Evolutionary conservation across 164 flowering plant species (phyloP).

Genomic region (Chimonanthus praecox): DNA sequence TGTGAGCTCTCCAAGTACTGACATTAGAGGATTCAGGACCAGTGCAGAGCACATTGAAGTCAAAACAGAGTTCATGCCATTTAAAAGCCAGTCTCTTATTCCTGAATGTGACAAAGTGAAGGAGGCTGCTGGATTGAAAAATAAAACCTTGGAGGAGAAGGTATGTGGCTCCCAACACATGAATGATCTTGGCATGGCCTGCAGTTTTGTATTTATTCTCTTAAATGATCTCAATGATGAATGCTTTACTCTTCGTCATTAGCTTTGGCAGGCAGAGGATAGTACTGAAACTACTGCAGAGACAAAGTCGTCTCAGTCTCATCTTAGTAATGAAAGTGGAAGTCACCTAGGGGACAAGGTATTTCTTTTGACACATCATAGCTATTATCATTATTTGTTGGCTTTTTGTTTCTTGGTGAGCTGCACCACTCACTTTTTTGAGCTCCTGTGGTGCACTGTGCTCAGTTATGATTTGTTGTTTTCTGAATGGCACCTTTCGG

Average conservation of each 20-base stretch:
- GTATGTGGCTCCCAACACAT: neutral
- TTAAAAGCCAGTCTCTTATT: slow-evolving; percentile 20
- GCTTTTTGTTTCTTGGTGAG: neutral
- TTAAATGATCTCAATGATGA: neutral
- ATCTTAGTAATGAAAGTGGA: slow-evolving; percentile 9
- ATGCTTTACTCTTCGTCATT: neutral
- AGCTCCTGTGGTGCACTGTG: neutral
- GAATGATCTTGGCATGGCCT: neutral
- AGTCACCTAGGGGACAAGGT: slow-evolving; percentile 36
- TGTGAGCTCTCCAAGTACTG: slow-evolving; percentile 32
- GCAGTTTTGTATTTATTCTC: neutral
- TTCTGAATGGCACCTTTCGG: neutral
- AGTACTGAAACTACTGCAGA: slow-evolving; percentile 11
- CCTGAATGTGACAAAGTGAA: slow-evolving; percentile 15
- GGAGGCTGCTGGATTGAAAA: slow-evolving; percentile 11
- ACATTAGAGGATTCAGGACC: slow-evolving; percentile 25
- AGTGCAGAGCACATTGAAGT: slow-evolving; percentile 25
- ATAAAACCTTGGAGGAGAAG: slow-evolving; percentile 15
- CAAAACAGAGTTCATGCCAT: slow-evolving; percentile 12
- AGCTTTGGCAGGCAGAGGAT: slow-evolving; percentile 13
- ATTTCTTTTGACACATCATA: neutral
- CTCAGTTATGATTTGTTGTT: neutral
- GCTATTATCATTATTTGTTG: too few species aligned
- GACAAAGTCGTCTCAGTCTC: slow-evolving; percentile 11
- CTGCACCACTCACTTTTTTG: neutral